Evolutionary conservation across 495 filamentous ascomycete genomes (phyloP), one percentile per base, ranked within the genome.

Genomic region (Hyaloscypha hepaticicola): DNA sequence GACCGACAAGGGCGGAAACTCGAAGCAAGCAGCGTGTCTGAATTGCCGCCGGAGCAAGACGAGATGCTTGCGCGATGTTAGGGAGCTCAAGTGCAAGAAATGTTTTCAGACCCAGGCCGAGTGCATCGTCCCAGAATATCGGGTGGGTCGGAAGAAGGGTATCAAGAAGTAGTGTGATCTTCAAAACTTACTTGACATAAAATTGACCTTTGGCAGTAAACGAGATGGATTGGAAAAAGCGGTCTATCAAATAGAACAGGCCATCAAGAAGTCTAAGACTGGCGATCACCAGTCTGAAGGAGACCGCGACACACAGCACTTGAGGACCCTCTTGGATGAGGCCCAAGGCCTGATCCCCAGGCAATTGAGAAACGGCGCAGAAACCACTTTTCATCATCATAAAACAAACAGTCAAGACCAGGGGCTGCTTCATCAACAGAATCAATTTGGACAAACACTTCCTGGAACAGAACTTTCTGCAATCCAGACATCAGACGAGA

Each of bases 201-300:
- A 63, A 41, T 65, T 63, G 22, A 61, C 34, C 14, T 45, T 7
- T 24, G 58, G 11, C 66, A 90, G 88, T 72, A 91, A 91, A 72
- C 85, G 88, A 27, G 88, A 85, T 34, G 88, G 88, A 0, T 72
- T 91, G 58, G 88, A 90, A 61, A 91, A 89, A 72, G 88, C 88
- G 0, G 79, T 91, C 27, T 83, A 88, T 69, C 87, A 89, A 69
- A 88, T 91, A 55, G 87, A 90, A 67, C 85, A 90, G 71, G 88
- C 87, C 16, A 82, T 91, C 52, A 85, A 87, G 68, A 80, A 83
- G n/a, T 85, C 84, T 0, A 84, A 79, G 56, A 72, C 79, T 11
- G 78, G 81, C 64, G 70, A 71, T 2, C 73, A 79, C 21, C 76
- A 78, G 21, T 75, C 78, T 24, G 81, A 85, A 66, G 81, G 79